Conservation (phyloP, 768 basidiomycete species). For the Mycena metata region DNA sequence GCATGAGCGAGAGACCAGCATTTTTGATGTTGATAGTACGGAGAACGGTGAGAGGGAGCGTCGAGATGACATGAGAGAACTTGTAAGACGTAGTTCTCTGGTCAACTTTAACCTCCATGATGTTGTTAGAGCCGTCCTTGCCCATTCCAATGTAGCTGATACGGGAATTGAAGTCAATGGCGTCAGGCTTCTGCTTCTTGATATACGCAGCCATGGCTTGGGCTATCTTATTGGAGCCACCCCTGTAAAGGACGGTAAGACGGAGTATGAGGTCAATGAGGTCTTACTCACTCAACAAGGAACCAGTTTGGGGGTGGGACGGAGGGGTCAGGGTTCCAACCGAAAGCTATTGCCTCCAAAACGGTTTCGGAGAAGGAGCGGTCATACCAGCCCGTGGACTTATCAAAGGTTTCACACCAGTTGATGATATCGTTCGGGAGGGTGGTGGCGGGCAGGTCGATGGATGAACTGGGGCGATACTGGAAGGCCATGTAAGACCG, state of each 20-base stretch:
- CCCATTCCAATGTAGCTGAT: conserved; percentile 33
- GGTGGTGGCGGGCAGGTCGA: conserved; percentile 35
- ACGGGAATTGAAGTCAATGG: conserved; percentile 16
- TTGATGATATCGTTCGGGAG: conserved; percentile 44
- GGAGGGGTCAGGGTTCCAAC: conserved; percentile 4
- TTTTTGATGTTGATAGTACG: conserved; percentile 45
- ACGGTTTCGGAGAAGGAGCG: conserved; percentile 51
- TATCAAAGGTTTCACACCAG: conserved; percentile 52
- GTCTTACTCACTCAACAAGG: conserved; percentile 41
- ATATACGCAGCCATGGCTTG: conserved; percentile 42
- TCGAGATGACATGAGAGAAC: conserved; percentile 48
- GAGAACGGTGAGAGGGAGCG: conserved; percentile 48
- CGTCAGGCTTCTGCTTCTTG: conserved; percentile 1
- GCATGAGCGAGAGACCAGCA: conserved; percentile 43
- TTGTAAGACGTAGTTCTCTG: no score
- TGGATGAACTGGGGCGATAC: conserved; percentile 41
- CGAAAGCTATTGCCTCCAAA: conserved; percentile 47
- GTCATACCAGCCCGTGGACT: conserved; percentile 50
- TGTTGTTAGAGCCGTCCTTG: not conserved
- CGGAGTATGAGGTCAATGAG: conserved; percentile 1
- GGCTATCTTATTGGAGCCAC: conserved; percentile 40
- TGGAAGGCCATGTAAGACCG: conserved; percentile 41
- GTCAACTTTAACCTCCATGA: conserved; percentile 19
- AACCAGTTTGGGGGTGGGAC: conserved; percentile 33
- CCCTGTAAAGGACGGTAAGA: conserved; percentile 30